Conservation (phyloP, 352 stramenopile species). For the Phytophthora agathidicida region DNA sequence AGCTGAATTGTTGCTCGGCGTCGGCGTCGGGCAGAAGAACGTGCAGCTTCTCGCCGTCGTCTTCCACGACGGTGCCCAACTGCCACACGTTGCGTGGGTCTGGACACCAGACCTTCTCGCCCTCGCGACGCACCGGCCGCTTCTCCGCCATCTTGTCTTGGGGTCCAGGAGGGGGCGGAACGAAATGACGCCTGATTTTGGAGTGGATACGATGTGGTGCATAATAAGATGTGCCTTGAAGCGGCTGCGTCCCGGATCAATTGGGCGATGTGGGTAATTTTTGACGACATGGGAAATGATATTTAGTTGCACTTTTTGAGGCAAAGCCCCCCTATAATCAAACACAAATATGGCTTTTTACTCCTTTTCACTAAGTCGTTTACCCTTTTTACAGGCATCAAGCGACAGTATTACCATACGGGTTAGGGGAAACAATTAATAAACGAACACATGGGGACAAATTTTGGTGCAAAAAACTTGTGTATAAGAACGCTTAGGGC, state of each 20-base stretch:
- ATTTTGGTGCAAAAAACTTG: too few species aligned
- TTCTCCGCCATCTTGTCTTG: conserved; percentile 50
- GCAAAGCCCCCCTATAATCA: too few species aligned
- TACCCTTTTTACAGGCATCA: too few species aligned
- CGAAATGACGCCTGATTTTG: conserved; percentile 23
- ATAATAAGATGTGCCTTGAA: conserved; percentile 7
- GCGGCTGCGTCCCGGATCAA: conserved; percentile 11
- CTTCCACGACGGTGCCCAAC: conserved; percentile 84
- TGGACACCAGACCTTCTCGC: conserved; percentile 89
- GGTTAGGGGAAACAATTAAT: too few species aligned
- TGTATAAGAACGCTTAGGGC: too few species aligned
- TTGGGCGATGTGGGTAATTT: not conserved
- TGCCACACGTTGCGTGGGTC: conserved; percentile 89
- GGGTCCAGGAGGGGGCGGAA: conserved; percentile 24
- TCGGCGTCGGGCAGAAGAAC: conserved; percentile 83
- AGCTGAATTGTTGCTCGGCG: conserved; percentile 78
- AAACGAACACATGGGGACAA: too few species aligned
- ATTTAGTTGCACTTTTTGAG: too few species aligned
- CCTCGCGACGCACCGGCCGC: conserved; percentile 69
- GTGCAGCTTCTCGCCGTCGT: conserved; percentile 86
- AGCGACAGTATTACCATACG: too few species aligned
- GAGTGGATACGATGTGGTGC: conserved; percentile 22
- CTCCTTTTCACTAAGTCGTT: too few species aligned
- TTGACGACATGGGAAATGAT: too few species aligned
- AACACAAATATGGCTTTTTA: too few species aligned